phyloP scores from a whole-genome alignment of 163 green algal genomes.

The Scenedesmus sp. region DNA sequence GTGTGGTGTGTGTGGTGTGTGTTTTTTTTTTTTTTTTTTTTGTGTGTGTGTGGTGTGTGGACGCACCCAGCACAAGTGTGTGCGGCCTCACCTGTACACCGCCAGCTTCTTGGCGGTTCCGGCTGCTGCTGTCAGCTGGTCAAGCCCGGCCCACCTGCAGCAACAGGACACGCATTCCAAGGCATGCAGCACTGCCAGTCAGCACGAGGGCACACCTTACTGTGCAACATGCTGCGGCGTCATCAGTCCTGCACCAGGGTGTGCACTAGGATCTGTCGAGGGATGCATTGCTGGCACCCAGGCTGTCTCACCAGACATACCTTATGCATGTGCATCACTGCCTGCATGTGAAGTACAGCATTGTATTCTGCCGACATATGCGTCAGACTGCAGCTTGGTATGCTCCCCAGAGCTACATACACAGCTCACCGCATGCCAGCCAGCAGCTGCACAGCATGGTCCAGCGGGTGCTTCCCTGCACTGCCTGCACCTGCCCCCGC shows the following conservation, averaged over 20 bases:
- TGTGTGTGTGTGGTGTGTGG: too few species aligned
- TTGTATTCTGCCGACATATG: too few species aligned
- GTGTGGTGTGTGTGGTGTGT: too few species aligned
- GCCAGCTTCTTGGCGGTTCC: conserved; percentile 33
- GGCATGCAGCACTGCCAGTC: not conserved
- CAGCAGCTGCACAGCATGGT: conserved; percentile 49
- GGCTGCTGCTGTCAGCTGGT: conserved; percentile 26
- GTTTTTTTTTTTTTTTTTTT: too few species aligned
- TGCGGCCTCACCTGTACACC: conserved; percentile 33
- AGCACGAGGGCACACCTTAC: too few species aligned
- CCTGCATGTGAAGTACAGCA: too few species aligned
- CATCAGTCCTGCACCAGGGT: too few species aligned
- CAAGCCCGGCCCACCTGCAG: conserved; percentile 14
- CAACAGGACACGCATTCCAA: not conserved
- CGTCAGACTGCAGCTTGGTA: not conserved
- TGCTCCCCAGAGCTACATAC: not conserved
- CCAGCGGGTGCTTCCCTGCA: not conserved
- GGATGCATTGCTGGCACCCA: too few species aligned
- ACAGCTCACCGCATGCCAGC: not conserved
- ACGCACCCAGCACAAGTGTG: not conserved
- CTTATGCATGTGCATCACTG: too few species aligned
- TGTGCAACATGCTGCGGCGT: too few species aligned
- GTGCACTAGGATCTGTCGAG: too few species aligned
- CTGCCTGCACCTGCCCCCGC: not conserved
- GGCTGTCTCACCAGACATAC: too few species aligned